Evolutionary conservation across 495 filamentous ascomycete genomes (phyloP), one percentile per base, ranked within the genome.

Genomic region (Xylaria flabelliformis): DNA sequence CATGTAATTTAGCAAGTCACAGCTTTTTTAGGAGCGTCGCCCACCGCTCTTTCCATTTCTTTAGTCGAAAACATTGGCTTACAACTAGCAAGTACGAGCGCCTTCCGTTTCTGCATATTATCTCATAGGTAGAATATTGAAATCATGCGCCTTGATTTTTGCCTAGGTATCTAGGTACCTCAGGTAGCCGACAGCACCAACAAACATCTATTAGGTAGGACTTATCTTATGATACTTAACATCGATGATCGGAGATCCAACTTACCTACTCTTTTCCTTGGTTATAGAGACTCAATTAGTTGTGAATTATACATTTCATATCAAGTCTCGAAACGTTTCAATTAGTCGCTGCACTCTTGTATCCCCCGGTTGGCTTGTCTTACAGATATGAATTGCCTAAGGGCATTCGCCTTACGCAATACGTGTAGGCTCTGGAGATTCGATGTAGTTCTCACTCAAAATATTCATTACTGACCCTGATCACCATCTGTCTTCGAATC

Each of bases 41-140:
- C 46, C 29, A 50, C 29, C 17, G 67, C n/a, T 61, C 67, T 51
- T 69, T 61, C 67, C 56, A n/a, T 24, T n/a, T 29, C 8, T 12
- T 34, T 13, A 17, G 42, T 46, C 32, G 29, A 50, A 21, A 24
- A 26, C 26, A 61, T 15, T 17, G 17, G 7, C 36, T 4, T 19
- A 1, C 56, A 50, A 26, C 9, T 0, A 29, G 42, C 13, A 48
- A 24, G 13, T 48, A 62, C 32, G 26, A 39, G 42, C n/a, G 19
- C 67, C 67, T 69, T 24, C 55, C 56, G 41, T 62, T 44, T 36
- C 26, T n/a, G 12, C 9, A 19, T 10, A 12, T 3, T 29, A 12
- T 4, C 24, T 63, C 39, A 7, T 19, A n/a, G n/a, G n/a, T 29
- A 2, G 8, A 39, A 26, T 0, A 24, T 61, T 17, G n/a, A 39